Base-by-base conservation (phyloP, 2,329 filamentous ascomycete species). In the Epichloe sibirici region DNA sequence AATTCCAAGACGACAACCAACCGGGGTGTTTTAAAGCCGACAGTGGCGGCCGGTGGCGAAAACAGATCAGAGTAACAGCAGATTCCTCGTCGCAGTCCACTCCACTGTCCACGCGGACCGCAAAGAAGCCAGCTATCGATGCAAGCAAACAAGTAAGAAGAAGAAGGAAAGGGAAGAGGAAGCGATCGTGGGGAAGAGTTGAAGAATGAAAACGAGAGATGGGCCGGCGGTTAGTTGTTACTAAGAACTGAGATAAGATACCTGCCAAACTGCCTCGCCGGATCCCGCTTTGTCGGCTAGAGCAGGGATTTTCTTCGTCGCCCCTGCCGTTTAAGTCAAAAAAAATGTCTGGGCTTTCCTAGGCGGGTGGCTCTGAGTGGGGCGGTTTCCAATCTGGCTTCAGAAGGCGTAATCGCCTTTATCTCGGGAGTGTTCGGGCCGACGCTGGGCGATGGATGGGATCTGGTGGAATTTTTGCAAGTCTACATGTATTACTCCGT, bases 371-470 rank as follows among this genome's bases (percentile, higher is more conserved):
- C 11, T 25, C 37, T 51, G 21, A 31, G n/a, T 43, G 48, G 28
- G 48, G 39, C 28, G 8, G 11, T 25, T n/a, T 7, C 28, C 28
- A 11, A 8, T 31, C 28, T 31, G 28, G 28, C 28, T 31, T 8
- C 28, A 9, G 9, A 31, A 9, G 17, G 17, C 17, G 17, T 21
- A 21, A 21, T 21, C 17, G 17, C 17, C 17, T 21, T 42, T 42
- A 8, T 42, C 17, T 56, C 59, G 59, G 58, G 45, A 45, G 38
- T 50, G 31, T 51, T 52, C 55, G 57, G 55, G 42, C 57, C 57
- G 58, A 56, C 38, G 50, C 55, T 56, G 56, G 40, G 57, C 55
- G 51, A 48, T 35, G 28, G 8, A 4, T 31, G 28, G 28, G 3
- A 31, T 42, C 15, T 28, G n/a, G 39, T 44, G 21, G 42, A 9